Conservation (phyloP, 176 grass and related monocot genomes). For the Carex myosuroides region DNA sequence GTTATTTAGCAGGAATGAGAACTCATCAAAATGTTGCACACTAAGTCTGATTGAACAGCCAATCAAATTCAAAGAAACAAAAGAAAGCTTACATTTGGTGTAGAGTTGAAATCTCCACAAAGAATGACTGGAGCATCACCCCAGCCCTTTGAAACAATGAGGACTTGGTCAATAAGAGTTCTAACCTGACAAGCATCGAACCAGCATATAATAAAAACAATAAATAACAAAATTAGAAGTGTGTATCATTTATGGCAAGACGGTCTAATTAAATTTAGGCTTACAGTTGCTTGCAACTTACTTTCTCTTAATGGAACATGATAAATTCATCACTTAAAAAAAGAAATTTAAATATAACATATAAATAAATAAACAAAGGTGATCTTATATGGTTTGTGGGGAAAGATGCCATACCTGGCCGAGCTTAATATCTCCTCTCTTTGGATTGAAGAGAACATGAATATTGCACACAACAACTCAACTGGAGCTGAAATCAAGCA, state of each 20-base stretch:
- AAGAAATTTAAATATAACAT: background rate
- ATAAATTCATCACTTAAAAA: background rate
- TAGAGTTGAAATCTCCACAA: constrained; percentile 96
- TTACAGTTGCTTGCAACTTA: background rate
- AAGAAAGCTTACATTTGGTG: constrained; percentile 52
- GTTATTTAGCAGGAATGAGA: constrained; percentile 2
- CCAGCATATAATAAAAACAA: constrained; percentile 17
- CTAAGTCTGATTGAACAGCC: background rate
- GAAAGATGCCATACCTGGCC: constrained; percentile 48
- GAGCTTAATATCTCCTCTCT: constrained; percentile 92
- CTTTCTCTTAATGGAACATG: background rate
- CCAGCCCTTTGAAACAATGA: constrained; percentile 66
- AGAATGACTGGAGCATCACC: constrained; percentile 81
- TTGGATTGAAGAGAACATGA: constrained; percentile 93
- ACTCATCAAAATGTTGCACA: background rate
- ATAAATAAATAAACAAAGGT: background rate
- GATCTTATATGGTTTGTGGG: background rate
- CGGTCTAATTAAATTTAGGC: background rate
- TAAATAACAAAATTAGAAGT: background rate
- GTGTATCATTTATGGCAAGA: background rate
- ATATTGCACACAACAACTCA: constrained; percentile 78
- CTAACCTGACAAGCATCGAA: constrained; percentile 53
- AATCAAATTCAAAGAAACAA: constrained; percentile 1
- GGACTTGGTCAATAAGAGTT: constrained; percentile 65
- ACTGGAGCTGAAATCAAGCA: constrained; percentile 30